Base-by-base conservation (phyloP, 139 green algal species). In the Chlorella ohadii region DNA sequence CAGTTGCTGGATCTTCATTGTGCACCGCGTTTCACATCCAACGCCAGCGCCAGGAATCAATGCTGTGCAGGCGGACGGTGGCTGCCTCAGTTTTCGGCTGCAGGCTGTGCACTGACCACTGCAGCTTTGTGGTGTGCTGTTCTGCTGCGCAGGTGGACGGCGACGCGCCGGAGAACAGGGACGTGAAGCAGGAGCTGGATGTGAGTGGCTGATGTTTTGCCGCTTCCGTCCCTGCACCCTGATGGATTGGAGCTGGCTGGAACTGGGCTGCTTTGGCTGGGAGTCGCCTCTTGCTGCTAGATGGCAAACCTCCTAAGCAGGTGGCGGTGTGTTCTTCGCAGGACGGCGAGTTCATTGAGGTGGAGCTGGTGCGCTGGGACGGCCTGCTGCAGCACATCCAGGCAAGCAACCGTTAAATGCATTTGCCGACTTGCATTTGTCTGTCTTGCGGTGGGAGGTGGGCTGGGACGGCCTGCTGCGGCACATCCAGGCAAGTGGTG, bases 271-370 rank as follows among this genome's bases (percentile, higher is more conserved):
- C 9, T 3, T 36, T 36, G 4, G 12, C 44, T 22, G 41, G 36
- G 39, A 22, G 3, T 15, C 38, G 38, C 72, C 41, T 6, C 3
- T 39, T n/a, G n/a, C n/a, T n/a, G n/a, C n/a, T n/a, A n/a, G n/a
- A n/a, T n/a, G n/a, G n/a, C n/a, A n/a, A 36, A 12, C 16, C 17
- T 25, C 36, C 4, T 51, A 51, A 51, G 6, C 44, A 51, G 44
- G 9, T 51, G 44, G 7, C 44, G 44, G 44, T 51, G n/a, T 9
- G 9, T 51, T 51, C 44, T 51, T 38, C 79, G 25, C 85, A 92
- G 88, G 84, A 93, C 34, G 90, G 91, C 11, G 90, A 94, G 85
- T 94, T 91, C 55, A 88, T 94, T 38, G 51, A 88, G 11, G 86
- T 88, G 20, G 85, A 91, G 31, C 84, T 93, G 84, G 75, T 89